Evolutionary conservation across 2,329 filamentous ascomycete genomes (phyloP).

Genomic region (Pseudocercospora eumusae): DNA sequence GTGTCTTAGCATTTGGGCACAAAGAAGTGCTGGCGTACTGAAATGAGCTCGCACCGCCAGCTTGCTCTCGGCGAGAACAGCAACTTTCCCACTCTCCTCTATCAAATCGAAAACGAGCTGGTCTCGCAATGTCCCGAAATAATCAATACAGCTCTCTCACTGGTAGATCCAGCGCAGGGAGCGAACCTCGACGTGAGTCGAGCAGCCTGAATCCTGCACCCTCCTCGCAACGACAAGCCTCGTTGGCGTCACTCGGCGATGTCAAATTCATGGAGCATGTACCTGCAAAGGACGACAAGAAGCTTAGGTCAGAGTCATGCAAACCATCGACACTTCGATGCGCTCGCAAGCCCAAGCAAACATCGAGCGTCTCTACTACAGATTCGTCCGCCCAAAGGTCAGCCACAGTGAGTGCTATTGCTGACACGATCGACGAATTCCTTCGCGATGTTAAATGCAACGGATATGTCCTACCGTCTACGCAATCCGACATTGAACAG

Average conservation of each 20-base stretch:
- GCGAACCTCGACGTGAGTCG: background rate
- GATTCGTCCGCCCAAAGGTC: background rate
- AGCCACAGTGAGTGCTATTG: background rate
- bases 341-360: background rate
- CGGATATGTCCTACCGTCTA: slow-evolving; percentile 11
- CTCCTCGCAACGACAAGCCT: background rate
- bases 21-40: background rate
- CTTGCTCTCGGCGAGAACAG: background rate
- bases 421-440: slow-evolving; percentile 15
- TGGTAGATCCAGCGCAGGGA: background rate
- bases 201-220: background rate
- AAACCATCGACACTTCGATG: slow-evolving; percentile 3
- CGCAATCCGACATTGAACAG: slow-evolving; percentile 9
- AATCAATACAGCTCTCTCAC: background rate
- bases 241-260: background rate
- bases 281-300: slow-evolving; percentile 8
- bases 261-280: slow-evolving; percentile 6
- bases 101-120: background rate
- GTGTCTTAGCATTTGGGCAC: background rate
- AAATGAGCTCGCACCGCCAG: background rate
- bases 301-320: slow-evolving; percentile 5
- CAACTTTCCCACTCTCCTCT: background rate
- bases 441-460: slow-evolving; percentile 9
- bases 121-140: slow-evolving; percentile 3
- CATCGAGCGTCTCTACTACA: background rate